Evolutionary conservation across 78 protist species (phyloP), one percentile per base, ranked within the genome.

Genomic region (Dictyostelium intermedium): DNA sequence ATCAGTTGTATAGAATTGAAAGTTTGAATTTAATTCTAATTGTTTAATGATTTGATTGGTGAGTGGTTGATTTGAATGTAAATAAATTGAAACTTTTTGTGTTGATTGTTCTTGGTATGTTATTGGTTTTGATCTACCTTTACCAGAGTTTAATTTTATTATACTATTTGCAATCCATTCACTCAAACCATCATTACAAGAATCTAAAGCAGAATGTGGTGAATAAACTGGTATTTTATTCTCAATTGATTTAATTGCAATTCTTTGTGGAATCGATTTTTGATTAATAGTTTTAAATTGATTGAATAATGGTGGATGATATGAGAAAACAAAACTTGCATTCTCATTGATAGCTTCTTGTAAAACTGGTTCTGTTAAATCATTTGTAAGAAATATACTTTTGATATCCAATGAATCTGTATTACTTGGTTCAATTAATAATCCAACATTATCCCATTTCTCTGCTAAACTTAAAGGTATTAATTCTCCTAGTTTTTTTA

Each of bases 391-490:
- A 66, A 92, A 69, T 30, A 96, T 83, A 25, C 32, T 61, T 2
- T 83, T 53, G 3, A 92, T 37, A 70, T 34, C 74, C 74, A 69
- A 16, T 27, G 11, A 5, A 8, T 43, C 14, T 11, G 61, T 35
- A 35, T 13, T 45, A 27, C 78, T 41, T 66, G 74, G 84, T 63
- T 92, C 97, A n/a, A 96, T 91, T 32, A 96, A 82, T n/a, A 96
- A 9, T 43, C 97, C 97, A 50, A 96, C 97, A 70, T 96, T 96
- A 66, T 96, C 97, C 97, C 97, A 96, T 37, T 74, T 83, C n/a
- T 83, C 96, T 0, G 85, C 96, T 60, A 92, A 74, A 8, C 34
- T 74, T n/a, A 92, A 85, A 34, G 96, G 96, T 14, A 61, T 37
- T 20, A 56, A 83, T 16, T 45, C 39, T 20, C 84, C 72, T 32